Base-by-base conservation (phyloP, 371 early-diverging fungal species). In the Mucor lusitanicus region DNA sequence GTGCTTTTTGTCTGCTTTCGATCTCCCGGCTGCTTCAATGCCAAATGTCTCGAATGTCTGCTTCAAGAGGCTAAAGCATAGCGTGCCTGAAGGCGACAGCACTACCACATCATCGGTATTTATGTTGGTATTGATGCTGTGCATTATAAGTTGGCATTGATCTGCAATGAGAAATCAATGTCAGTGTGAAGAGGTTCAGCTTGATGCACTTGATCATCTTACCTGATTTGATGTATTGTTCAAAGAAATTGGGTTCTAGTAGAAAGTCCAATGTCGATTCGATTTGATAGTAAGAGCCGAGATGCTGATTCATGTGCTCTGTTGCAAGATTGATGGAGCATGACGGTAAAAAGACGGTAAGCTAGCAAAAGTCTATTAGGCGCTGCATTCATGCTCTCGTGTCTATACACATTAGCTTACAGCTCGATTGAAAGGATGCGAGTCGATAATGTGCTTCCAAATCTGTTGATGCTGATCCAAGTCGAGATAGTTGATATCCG, bases 1-100 rank as follows among this genome's bases (percentile, higher is more conserved):
- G 9, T 80, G 71, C 42, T 77, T 63, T 19, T 68, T 67, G 39
- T 87, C 80, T 23, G 79, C 77, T 42, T 70, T 73, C 25, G 69
- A 63, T 65, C 70, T 69, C 21, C 58, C 64, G 17, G 69, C 59
- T 9, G 80, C 85, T 2, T 68, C 69, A n/a, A 89, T 68, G 35
- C 89, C 89, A 67, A 89, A 80, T 11, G 75, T 71, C 61, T 89
- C 86, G 56, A 84, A 87, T 0, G 86, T 79, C 28, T 84, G 76
- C 62, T 89, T 89, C 25, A 76, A 68, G n/a, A 89, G 61, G 44
- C 84, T 84, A 32, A 89, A 63, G 7, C 75, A 73, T 9, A 89
- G 64, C 28, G 70, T 76, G 71, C 88, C 88, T 59, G 75, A 65
- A 12, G 77, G 76, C 63, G 84, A 81, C 0, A 88, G 21, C 9